A percentile compares a stretch with the other conserved stretches of the same genome.
phyloP scores from a whole-genome alignment of 805 yeast genomes.

The Clavispora carvajalis region DNA sequence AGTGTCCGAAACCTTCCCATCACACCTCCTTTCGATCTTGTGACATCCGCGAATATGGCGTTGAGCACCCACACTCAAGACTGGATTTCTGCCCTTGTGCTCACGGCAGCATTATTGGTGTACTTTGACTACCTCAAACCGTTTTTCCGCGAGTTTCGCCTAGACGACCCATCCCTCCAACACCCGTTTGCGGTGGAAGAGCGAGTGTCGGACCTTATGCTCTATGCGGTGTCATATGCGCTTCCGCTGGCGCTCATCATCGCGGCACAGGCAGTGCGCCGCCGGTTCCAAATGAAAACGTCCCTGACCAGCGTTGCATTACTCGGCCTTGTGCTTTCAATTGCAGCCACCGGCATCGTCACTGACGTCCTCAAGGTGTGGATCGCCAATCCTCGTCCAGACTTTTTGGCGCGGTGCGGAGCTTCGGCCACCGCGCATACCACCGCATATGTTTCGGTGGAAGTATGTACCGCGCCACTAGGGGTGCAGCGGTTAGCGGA shows the following conservation, averaged over 20 bases:
- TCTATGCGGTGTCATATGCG: slow-evolving; percentile 24
- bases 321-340: slow-evolving; percentile 6
- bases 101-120: slow-evolving; percentile 19
- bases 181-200: slow-evolving; percentile 28
- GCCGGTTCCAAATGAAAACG: background rate
- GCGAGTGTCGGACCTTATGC: slow-evolving; percentile 26
- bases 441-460: slow-evolving; percentile 22
- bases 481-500: slow-evolving; percentile 25
- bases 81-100: slow-evolving; percentile 20
- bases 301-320: background rate
- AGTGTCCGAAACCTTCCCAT: too few relatives aligned
- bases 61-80: slow-evolving; percentile 11
- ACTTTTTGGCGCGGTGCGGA: slow-evolving; percentile 7
- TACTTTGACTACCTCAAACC: slow-evolving; percentile 27
- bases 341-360: slow-evolving; percentile 3
- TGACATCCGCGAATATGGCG: background rate
- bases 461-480: slow-evolving; percentile 30
- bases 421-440: slow-evolving; percentile 17
- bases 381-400: slow-evolving; percentile 9
- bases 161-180: slow-evolving; percentile 23
- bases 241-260: slow-evolving; percentile 22
- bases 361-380: slow-evolving; percentile 7
- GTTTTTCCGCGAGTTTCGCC: slow-evolving; percentile 25
- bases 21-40: too few relatives aligned
- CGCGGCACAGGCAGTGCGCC: background rate